These are phyloP conservation scores for Citrullus mucosospermus DNA, from an alignment of 306 rosid species.

Conservation along the genomic window DNA sequence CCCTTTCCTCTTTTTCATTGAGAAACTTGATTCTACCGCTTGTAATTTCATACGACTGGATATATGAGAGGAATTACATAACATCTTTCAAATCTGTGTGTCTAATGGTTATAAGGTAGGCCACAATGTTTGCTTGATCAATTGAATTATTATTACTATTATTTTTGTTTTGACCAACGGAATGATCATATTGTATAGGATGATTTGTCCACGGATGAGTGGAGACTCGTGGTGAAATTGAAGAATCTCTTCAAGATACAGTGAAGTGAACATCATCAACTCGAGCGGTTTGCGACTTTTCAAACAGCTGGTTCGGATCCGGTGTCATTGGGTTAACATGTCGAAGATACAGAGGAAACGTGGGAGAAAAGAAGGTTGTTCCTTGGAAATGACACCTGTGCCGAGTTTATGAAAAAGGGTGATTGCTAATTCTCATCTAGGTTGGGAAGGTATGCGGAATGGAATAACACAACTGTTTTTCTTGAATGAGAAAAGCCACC, in stretches of 20 bases:
- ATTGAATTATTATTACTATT: too few relatives aligned
- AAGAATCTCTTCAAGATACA: constrained; percentile 67
- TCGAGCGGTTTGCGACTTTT: neutral
- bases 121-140: neutral
- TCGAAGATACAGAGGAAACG: neutral
- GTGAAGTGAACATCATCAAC: constrained; percentile 19
- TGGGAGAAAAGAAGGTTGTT: neutral
- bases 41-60: neutral
- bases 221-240: constrained; percentile 77
- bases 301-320: neutral
- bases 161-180: neutral
- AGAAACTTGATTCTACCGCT: neutral
- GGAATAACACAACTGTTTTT: neutral
- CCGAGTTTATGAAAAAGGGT: neutral
- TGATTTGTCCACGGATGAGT: constrained; percentile 55
- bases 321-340: neutral
- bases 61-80: neutral
- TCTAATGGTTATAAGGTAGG: too few relatives aligned
- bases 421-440: neutral
- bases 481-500: neutral
- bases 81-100: too few relatives aligned
- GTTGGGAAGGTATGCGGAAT: neutral
- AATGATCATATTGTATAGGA: constrained; percentile 29
- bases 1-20: neutral
- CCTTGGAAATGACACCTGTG: neutral